These are phyloP conservation scores for Amylostereum areolatum DNA, from an alignment of 1,284 basidiomycete genomes.

Conservation along the genomic window DNA sequence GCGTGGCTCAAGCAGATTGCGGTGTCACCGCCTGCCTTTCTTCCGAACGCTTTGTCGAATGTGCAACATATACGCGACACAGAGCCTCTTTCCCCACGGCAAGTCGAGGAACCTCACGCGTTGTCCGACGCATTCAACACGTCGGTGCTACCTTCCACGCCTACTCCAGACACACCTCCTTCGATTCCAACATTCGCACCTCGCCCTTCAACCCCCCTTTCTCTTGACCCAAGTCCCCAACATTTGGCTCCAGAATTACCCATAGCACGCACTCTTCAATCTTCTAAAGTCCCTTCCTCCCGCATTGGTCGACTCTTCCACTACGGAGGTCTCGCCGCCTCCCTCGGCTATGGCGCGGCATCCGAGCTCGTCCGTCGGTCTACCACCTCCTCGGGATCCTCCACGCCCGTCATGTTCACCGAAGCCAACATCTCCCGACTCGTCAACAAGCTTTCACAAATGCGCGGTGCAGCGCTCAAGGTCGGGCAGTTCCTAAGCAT, in stretches of 20 bases:
- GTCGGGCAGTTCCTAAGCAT: slow-evolving; percentile 97
- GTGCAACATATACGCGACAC: no score
- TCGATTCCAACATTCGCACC: no score
- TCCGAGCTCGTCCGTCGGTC: slow-evolving; percentile 32
- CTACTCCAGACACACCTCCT: no score
- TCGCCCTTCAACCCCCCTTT: neutral
- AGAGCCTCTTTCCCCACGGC: no score
- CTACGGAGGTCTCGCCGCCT: slow-evolving; percentile 81
- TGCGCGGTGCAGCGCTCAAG: slow-evolving; percentile 96
- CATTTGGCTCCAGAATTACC: slow-evolving; percentile 1
- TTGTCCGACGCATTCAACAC: no score
- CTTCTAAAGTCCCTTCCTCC: slow-evolving; percentile 85
- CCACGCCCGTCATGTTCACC: slow-evolving; percentile 71
- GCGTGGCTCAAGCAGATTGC: neutral
- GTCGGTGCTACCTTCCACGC: no score
- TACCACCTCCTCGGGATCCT: slow-evolving; percentile 12
- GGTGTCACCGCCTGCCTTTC: no score
- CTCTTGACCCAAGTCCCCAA: neutral
- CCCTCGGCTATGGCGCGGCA: slow-evolving; percentile 66
- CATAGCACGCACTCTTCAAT: slow-evolving; percentile 49
- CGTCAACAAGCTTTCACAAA: slow-evolving; percentile 87
- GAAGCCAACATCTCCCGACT: slow-evolving; percentile 88
- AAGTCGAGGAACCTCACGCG: no score
- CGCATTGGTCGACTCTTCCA: slow-evolving; percentile 85
- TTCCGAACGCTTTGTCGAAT: no score